phyloP scores from a whole-genome alignment of 1,139 yeast species.

The Geotrichum citri-aurantii region DNA sequence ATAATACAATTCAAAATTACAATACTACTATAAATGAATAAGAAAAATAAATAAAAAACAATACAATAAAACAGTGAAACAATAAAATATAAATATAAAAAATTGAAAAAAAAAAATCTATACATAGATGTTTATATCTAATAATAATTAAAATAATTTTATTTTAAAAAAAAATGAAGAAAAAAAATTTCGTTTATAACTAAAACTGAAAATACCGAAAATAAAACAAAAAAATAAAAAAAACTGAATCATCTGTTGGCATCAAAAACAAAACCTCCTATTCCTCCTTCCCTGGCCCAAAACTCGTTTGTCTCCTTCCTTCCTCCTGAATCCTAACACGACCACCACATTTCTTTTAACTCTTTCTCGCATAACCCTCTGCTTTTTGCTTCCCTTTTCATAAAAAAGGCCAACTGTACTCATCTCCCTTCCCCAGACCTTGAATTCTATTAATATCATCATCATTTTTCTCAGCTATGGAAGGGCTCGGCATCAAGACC shows the following conservation, averaged over 20 bases:
- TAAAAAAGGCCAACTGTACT: background rate
- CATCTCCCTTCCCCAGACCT: background rate
- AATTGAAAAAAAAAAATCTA: too few species aligned
- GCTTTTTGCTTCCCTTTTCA: too few species aligned
- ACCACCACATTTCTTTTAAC: background rate
- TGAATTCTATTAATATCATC: background rate
- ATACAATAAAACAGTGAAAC: too few species aligned
- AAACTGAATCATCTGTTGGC: background rate
- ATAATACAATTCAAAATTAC: too few species aligned
- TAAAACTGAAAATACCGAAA: too few species aligned
- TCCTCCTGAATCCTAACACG: background rate
- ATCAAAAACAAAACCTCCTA: background rate
- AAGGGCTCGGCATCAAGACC: conserved; percentile 15
- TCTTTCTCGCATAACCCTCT: background rate
- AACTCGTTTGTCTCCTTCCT: background rate
- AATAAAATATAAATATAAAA: too few species aligned
- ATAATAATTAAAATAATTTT: too few species aligned
- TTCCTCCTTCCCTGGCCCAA: background rate
- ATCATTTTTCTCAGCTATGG: too few species aligned
- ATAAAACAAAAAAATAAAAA: background rate
- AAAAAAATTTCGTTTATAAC: background rate
- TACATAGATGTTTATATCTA: too few species aligned
- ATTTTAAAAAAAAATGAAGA: background rate
- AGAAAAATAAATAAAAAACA: too few species aligned
- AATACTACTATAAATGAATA: too few species aligned